Evolutionary conservation across 768 basidiomycete species (phyloP).

Genomic region (Cystobasidium tubakii): DNA sequence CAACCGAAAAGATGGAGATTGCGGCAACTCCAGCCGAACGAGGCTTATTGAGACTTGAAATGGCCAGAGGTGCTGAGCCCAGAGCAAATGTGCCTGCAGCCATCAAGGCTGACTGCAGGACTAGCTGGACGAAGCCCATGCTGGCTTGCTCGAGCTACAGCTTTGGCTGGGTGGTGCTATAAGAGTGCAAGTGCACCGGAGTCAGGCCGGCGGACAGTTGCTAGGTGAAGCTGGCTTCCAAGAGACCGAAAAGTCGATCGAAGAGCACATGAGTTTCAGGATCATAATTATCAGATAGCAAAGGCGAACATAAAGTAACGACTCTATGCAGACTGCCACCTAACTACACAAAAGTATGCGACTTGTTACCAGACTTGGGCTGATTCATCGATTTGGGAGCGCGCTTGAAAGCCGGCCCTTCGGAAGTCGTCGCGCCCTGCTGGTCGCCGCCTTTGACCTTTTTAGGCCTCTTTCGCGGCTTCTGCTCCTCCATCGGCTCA

Average conservation of each 20-base stretch:
- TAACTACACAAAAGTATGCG: slow-evolving; percentile 14
- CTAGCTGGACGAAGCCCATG: slow-evolving; percentile 13
- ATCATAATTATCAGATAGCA: neutral
- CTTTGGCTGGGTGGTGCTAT: too few species aligned
- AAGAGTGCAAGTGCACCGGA: too few species aligned
- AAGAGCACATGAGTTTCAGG: too few species aligned
- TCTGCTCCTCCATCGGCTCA: slow-evolving; percentile 1
- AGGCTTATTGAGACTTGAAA: slow-evolving; percentile 3
- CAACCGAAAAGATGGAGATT: slow-evolving; percentile 15
- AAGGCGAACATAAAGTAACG: neutral
- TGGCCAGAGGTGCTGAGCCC: neutral
- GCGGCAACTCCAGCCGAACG: slow-evolving; percentile 19
- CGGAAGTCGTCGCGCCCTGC: neutral
- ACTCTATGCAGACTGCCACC: neutral
- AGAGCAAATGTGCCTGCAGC: slow-evolving; percentile 7
- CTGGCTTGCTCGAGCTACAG: neutral
- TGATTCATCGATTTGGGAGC: slow-evolving; percentile 24
- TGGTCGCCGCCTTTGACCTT: slow-evolving; percentile 3
- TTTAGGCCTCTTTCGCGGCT: slow-evolving; percentile 18
- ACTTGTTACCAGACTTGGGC: slow-evolving; percentile 30
- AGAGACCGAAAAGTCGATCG: too few species aligned
- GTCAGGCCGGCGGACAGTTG: neutral
- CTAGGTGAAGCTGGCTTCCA: too few species aligned
- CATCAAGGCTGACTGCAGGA: slow-evolving; percentile 23
- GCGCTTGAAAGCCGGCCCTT: slow-evolving; percentile 17